These are phyloP conservation scores for Talinum fruticosum DNA, from an alignment of 148 eudicot species.

Conservation along the genomic window DNA sequence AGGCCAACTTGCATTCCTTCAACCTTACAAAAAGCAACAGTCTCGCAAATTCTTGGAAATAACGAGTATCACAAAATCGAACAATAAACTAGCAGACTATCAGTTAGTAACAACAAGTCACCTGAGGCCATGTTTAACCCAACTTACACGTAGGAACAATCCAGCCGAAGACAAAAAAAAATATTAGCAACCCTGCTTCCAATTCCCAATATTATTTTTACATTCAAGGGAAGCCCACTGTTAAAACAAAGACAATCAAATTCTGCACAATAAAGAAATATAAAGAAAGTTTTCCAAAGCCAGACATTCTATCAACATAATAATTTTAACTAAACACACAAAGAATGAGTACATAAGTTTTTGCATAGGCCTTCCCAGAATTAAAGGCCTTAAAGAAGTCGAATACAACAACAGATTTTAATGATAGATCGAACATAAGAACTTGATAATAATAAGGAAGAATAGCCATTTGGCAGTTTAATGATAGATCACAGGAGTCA, in stretches of 20 bases:
- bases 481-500: too few species aligned
- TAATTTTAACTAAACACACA: not conserved
- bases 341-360: not conserved
- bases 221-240: not conserved
- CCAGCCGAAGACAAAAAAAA: constrained; percentile 1
- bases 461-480: too few species aligned
- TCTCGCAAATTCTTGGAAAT: not conserved
- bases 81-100: not conserved
- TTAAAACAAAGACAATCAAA: not conserved
- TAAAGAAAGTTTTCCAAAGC: not conserved
- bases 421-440: too few species aligned
- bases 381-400: too few species aligned
- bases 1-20: constrained; percentile 88
- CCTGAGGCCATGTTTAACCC: not conserved
- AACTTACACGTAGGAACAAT: not conserved
- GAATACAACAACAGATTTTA: too few species aligned
- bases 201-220: not conserved
- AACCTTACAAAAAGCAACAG: constrained; percentile 46
- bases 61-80: not conserved
- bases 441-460: too few species aligned
- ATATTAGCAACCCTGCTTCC: not conserved
- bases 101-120: not conserved
- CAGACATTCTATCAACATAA: too few species aligned
- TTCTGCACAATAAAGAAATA: not conserved
- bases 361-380: too few species aligned